Evolutionary conservation across 2,329 filamentous ascomycete genomes (phyloP).

Genomic region (Allantophomopsis cytisporea): DNA sequence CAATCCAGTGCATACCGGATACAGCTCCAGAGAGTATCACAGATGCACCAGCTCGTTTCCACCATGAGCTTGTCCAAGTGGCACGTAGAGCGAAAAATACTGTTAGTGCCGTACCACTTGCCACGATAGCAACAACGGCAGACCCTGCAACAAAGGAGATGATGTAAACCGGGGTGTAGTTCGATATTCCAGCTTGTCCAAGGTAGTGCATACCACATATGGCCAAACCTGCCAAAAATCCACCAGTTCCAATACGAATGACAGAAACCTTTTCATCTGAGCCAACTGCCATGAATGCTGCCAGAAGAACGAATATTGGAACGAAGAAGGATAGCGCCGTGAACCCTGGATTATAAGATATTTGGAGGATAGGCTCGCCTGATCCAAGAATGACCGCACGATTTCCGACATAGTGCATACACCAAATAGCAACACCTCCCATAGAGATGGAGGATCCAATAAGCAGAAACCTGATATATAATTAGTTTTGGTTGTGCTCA

Average conservation of each 20-base stretch:
- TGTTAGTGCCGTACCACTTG: slow-evolving; percentile 55
- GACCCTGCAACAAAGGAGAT: slow-evolving; percentile 43
- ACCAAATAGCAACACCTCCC: slow-evolving; percentile 65
- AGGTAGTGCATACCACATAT: slow-evolving; percentile 83
- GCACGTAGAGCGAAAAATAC: slow-evolving; percentile 69
- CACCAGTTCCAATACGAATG: slow-evolving; percentile 46
- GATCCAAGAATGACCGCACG: slow-evolving; percentile 59
- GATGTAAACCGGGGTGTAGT: slow-evolving; percentile 59
- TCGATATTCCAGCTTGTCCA: slow-evolving; percentile 70
- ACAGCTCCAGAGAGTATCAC: slow-evolving; percentile 59
- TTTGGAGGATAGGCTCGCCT: slow-evolving; percentile 49
- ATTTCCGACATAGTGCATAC: slow-evolving; percentile 76
- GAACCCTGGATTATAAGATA: slow-evolving; percentile 58
- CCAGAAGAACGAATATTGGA: slow-evolving; percentile 59
- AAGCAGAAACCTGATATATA: slow-evolving; percentile 38
- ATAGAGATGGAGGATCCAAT: slow-evolving; percentile 53
- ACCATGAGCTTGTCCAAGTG: slow-evolving; percentile 67
- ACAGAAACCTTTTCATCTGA: slow-evolving; percentile 41
- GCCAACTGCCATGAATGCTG: slow-evolving; percentile 59
- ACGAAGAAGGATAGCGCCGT: slow-evolving; percentile 71
- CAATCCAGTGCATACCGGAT: slow-evolving; percentile 82
- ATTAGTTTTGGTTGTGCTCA: not conserved
- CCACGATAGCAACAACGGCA: slow-evolving; percentile 56
- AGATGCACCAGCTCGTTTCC: slow-evolving; percentile 56
- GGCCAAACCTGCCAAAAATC: slow-evolving; percentile 56